phyloP scores from a whole-genome alignment of 805 yeast species.

The Phaffomyces antillensis region DNA sequence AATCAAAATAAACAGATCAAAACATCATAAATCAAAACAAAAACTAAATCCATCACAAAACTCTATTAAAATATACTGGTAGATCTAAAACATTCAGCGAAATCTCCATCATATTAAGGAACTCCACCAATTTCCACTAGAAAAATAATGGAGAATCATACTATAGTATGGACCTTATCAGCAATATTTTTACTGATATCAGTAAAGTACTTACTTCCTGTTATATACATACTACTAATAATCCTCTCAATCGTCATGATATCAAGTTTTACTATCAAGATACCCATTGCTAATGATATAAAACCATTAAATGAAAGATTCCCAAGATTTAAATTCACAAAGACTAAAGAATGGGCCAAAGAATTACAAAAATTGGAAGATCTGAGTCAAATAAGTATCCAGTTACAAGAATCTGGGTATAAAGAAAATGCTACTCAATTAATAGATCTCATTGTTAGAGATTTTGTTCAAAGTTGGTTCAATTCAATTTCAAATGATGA shows the following conservation, averaged over 20 bases:
- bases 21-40: too few species aligned
- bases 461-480: slow-evolving; percentile 56
- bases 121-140: too few species aligned
- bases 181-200: not conserved
- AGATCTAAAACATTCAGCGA: too few species aligned
- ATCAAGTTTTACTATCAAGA: too few species aligned
- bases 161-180: too few species aligned
- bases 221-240: not conserved
- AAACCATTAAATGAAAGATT: slow-evolving; percentile 6
- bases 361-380: slow-evolving; percentile 15
- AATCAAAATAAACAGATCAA: too few species aligned
- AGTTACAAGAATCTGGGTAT: slow-evolving; percentile 5
- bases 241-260: too few species aligned
- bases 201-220: not conserved
- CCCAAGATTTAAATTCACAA: slow-evolving; percentile 23
- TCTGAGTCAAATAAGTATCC: slow-evolving; percentile 3
- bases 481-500: slow-evolving; percentile 32
- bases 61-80: too few species aligned
- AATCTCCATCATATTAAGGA: too few species aligned
- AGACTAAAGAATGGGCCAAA: slow-evolving; percentile 24
- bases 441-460: slow-evolving; percentile 38
- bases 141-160: too few species aligned
- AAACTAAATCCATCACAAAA: too few species aligned
- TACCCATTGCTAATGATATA: slow-evolving; percentile 5
- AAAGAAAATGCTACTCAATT: slow-evolving; percentile 40